Evolutionary conservation across 306 rosid genomes (phyloP).

Genomic region (Quercus wislizeni): DNA sequence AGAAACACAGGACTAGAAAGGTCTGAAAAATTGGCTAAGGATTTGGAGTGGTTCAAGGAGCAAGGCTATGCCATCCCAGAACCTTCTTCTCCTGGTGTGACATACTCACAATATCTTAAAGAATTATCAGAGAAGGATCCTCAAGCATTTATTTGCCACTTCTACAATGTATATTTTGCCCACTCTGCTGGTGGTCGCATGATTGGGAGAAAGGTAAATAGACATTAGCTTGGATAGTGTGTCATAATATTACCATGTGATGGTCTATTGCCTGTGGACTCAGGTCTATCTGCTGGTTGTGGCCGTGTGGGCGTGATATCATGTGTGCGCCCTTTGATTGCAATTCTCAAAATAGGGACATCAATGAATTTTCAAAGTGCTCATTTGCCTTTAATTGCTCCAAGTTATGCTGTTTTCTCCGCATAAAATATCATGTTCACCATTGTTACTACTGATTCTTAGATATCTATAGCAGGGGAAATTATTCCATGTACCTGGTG

Average conservation of each 20-base stretch:
- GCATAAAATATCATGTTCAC: background rate
- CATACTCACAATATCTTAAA: constrained; percentile 66
- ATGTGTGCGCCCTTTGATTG: background rate
- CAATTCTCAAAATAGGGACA: background rate
- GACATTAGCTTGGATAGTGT: background rate
- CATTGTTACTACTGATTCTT: background rate
- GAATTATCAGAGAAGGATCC: constrained; percentile 76
- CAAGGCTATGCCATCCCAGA: constrained; percentile 84
- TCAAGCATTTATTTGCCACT: constrained; percentile 94
- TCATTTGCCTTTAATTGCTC: background rate
- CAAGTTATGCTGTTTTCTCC: background rate
- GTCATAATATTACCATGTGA: background rate
- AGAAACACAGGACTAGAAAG: constrained; percentile 93
- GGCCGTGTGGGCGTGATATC: background rate
- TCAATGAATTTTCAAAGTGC: background rate
- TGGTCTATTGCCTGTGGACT: background rate
- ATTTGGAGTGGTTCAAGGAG: constrained; percentile 92
- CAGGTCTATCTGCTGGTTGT: background rate
- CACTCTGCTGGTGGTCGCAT: constrained; percentile 97
- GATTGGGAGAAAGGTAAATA: constrained; percentile 81
- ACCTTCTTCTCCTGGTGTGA: constrained; percentile 80
- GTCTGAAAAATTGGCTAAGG: constrained; percentile 74
- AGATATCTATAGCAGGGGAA: background rate
- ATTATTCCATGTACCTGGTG: no score
- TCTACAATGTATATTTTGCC: constrained; percentile 91